These are phyloP conservation scores for Camellia granthamiana DNA, from an alignment of 148 eudicot species.

Conservation along the genomic window DNA sequence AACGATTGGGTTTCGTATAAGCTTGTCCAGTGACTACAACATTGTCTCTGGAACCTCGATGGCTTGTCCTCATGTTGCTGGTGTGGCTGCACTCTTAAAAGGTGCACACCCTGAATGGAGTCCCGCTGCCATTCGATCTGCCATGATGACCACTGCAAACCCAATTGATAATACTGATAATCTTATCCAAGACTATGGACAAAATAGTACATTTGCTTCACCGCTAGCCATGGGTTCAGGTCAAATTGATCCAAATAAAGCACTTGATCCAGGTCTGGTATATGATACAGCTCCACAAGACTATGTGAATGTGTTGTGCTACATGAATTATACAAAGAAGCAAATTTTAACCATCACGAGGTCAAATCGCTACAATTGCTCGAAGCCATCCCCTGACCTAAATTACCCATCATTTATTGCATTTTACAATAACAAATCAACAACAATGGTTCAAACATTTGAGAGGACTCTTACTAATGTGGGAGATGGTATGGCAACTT, in stretches of 20 bases:
- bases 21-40: neutral
- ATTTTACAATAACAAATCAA: neutral
- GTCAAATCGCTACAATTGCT: neutral
- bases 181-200: neutral
- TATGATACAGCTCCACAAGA: slow-evolving; percentile 13
- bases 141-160: slow-evolving; percentile 26
- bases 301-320: slow-evolving; percentile 16
- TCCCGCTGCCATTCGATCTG: slow-evolving; percentile 10
- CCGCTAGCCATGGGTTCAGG: slow-evolving; percentile 15
- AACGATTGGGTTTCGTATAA: neutral
- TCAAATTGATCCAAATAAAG: slow-evolving; percentile 16
- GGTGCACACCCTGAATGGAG: slow-evolving; percentile 17
- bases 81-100: slow-evolving; percentile 19
- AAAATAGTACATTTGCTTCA: neutral
- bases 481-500: slow-evolving; percentile 5
- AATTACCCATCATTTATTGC: slow-evolving; percentile 25
- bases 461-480: slow-evolving; percentile 18
- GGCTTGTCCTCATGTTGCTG: slow-evolving; percentile 19
- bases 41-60: slow-evolving; percentile 11
- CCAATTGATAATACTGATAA: slow-evolving; percentile 5
- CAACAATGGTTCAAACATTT: neutral
- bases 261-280: slow-evolving; percentile 18
- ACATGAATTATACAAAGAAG: slow-evolving; percentile 1
- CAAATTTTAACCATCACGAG: slow-evolving; percentile 12
- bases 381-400: neutral